phyloP scores from a whole-genome alignment of 805 yeast species.

The Brettanomyces nanus region DNA sequence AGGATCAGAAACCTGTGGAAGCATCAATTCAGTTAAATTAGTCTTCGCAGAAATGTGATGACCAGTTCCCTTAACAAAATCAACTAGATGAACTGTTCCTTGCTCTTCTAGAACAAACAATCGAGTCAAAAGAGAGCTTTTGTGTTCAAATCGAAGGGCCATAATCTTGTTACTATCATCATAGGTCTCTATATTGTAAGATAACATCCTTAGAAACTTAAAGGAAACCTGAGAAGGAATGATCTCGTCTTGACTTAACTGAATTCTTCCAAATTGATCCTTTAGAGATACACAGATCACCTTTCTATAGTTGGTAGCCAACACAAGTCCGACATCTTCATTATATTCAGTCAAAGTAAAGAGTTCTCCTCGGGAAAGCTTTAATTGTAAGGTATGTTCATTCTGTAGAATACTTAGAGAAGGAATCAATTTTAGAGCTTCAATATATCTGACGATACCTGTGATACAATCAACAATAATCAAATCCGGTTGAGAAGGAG shows the following conservation, averaged over 20 bases:
- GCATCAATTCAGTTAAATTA: conserved; percentile 15
- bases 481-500: conserved; percentile 54
- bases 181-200: conserved; percentile 16
- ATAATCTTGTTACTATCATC: conserved; percentile 39
- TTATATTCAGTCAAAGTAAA: conserved; percentile 49
- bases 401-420: conserved; percentile 34
- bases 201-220: conserved; percentile 11
- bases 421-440: conserved; percentile 64
- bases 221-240: conserved; percentile 15
- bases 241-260: conserved; percentile 17
- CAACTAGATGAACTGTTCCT: conserved; percentile 32
- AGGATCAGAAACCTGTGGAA: background rate
- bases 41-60: background rate
- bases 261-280: conserved; percentile 61
- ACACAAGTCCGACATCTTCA: conserved; percentile 67
- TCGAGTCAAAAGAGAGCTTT: conserved; percentile 40
- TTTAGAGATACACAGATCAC: conserved; percentile 53
- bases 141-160: conserved; percentile 34
- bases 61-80: conserved; percentile 26
- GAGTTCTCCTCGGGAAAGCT: conserved; percentile 43
- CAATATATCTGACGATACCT: conserved; percentile 63
- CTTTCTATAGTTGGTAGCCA: conserved; percentile 65
- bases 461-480: conserved; percentile 51
- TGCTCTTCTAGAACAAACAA: conserved; percentile 37
- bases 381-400: conserved; percentile 29